A percentile compares a stretch with the other conserved stretches of the same genome.
phyloP scores from a whole-genome alignment of 371 early-diverging fungal species.

The Mycotypha africana region DNA sequence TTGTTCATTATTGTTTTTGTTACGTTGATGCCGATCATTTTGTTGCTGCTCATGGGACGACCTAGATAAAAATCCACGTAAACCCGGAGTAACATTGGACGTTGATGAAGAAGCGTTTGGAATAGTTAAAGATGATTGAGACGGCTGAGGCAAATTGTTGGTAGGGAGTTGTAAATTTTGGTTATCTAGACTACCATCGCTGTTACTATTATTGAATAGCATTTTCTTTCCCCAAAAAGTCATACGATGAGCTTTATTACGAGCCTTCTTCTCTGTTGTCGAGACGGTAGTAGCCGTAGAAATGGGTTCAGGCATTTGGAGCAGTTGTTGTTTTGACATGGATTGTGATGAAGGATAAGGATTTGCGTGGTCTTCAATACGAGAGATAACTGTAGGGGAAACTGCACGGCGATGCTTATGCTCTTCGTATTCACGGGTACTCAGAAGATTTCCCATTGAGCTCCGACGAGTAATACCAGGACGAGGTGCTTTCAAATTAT shows the following conservation, averaged over 20 bases:
- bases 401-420: conserved; percentile 6
- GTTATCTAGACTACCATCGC: not conserved
- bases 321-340: too few relatives aligned
- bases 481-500: conserved; percentile 23
- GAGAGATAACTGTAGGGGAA: conserved; percentile 8
- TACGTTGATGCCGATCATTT: conserved; percentile 5
- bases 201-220: conserved; percentile 22
- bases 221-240: conserved; percentile 49
- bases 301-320: too few relatives aligned
- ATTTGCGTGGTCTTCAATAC: not conserved
- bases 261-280: conserved; percentile 29
- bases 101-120: not conserved
- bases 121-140: conserved; percentile 10
- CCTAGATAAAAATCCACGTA: conserved; percentile 22
- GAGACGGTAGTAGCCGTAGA: not conserved
- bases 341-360: too few relatives aligned
- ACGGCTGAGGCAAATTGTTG: conserved; percentile 2
- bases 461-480: conserved; percentile 30
- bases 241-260: conserved; percentile 45
- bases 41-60: conserved; percentile 22
- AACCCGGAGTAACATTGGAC: conserved; percentile 12
- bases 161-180: not conserved
- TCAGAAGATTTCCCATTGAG: conserved; percentile 33
- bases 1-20: conserved; percentile 7
- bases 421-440: conserved; percentile 1